Base-by-base conservation (phyloP, 768 basidiomycete species). In the Strobilomyces confusus region DNA sequence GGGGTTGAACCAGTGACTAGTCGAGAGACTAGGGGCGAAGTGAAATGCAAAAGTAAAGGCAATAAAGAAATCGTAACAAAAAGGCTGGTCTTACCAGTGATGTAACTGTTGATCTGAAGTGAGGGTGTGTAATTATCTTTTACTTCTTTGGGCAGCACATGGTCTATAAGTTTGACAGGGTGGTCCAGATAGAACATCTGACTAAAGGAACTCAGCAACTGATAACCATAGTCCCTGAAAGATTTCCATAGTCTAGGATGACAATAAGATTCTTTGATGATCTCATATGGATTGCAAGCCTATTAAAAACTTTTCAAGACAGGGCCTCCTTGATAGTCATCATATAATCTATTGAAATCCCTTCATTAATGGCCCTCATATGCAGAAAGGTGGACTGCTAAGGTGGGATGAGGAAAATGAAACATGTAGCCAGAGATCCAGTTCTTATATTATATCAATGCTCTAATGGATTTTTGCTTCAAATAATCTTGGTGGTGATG, bases 141-240 rank as follows among this genome's bases (percentile, higher is more conserved):
- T 4, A 34, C 33, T 3, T 9, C 33, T 13, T 5, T 8, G 8
- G 29, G 29, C 29, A 29, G 2, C 29, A 34, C 34, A 34, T 34
- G 34, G 14, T 34, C 34, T 2, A 7, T 38, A n/a, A 38, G 15
- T 5, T 9, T 17, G 9, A 41, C 22, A 22, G 40, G 56, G 8
- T 25, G n/a, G 1, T 23, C 29, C 15, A 58, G 22, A 23, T 58
- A 58, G 19, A 58, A 60, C 49, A 58, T 58, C 9, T 58, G 52
- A 13, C 9, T 17, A 19, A 55, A 58, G 22, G 33, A 49, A 12
- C 51, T 34, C 11, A 34, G 34, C 2, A 34, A 3, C 14, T 13
- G 8, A 15, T 34, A 34, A 3, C 34, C 34, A 54, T 59, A 51
- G 14, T 61, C 52, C 8, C 37, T 5, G 32, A 55, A 60, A 0